phyloP scores from a whole-genome alignment of 306 rosid genomes.

The Carpinus fangiana region DNA sequence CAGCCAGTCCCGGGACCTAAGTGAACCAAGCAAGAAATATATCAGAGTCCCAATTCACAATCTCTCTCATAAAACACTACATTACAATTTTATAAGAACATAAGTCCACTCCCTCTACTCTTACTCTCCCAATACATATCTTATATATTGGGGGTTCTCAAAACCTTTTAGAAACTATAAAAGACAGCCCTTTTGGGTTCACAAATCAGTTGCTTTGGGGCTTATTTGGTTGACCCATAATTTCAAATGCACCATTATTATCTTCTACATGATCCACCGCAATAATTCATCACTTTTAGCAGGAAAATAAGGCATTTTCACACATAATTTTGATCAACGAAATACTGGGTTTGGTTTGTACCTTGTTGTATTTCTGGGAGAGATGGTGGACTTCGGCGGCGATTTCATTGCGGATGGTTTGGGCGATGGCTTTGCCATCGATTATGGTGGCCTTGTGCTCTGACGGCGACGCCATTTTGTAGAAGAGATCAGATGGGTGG shows the following conservation, averaged over 20 bases:
- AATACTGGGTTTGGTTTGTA: constrained; percentile 17
- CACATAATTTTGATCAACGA: not conserved
- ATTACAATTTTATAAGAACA: not conserved
- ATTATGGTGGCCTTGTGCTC: constrained; percentile 68
- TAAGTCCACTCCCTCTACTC: too few relatives aligned
- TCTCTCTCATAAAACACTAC: not conserved
- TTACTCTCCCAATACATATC: too few relatives aligned
- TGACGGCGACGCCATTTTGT: constrained; percentile 33
- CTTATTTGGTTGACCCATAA: not conserved
- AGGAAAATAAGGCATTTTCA: not conserved
- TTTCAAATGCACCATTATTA: not conserved
- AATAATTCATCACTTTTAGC: too few relatives aligned
- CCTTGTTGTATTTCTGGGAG: constrained; percentile 77
- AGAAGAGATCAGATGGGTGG: not conserved
- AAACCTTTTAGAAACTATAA: not conserved
- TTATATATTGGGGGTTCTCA: not conserved
- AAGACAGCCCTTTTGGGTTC: not conserved
- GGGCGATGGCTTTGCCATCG: constrained; percentile 82
- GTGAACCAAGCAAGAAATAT: not conserved
- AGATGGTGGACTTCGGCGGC: constrained; percentile 59
- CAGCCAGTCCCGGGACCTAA: constrained; percentile 92
- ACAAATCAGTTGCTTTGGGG: not conserved
- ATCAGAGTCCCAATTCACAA: not conserved
- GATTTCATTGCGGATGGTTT: constrained; percentile 73
- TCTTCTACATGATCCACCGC: not conserved